A percentile compares a stretch with the other conserved stretches of the same genome.
Evolutionary conservation across 495 filamentous ascomycete genomes (phyloP).

Genomic region (Aspergillus baeticus): DNA sequence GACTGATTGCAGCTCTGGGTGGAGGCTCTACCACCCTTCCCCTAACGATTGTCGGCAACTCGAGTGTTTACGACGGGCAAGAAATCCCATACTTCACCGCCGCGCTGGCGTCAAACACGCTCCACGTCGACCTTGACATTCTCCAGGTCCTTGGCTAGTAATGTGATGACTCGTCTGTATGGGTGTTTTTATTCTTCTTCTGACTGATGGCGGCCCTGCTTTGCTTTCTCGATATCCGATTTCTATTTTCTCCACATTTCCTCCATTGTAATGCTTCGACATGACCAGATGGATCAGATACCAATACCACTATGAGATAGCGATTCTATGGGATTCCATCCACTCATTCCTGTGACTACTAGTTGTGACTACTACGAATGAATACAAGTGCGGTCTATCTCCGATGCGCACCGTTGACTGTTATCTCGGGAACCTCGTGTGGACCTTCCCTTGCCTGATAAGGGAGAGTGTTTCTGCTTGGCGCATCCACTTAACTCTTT

Average conservation of each 20-base stretch:
- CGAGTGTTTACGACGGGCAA: slow-evolving; percentile 56
- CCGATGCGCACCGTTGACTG: not conserved
- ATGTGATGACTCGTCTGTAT: not conserved
- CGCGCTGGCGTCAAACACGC: slow-evolving; percentile 40
- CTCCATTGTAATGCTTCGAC: slow-evolving; percentile 6
- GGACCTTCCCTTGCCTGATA: not conserved
- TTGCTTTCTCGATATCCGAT: slow-evolving; percentile 5
- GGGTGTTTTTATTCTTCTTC: not conserved
- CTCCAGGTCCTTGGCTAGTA: slow-evolving; percentile 26
- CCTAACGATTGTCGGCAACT: slow-evolving; percentile 57
- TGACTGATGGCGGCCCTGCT: not conserved
- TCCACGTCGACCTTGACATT: slow-evolving; percentile 44
- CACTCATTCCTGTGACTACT: slow-evolving; percentile 1
- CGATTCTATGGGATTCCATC: slow-evolving; percentile 1
- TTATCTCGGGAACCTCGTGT: not conserved
- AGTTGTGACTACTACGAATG: slow-evolving; percentile 7
- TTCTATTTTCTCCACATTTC: not conserved
- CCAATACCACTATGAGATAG: slow-evolving; percentile 12
- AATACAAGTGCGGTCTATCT: slow-evolving; percentile 2
- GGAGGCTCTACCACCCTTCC: slow-evolving; percentile 56
- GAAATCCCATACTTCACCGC: slow-evolving; percentile 60
- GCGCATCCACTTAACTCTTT: slow-evolving; percentile 8
- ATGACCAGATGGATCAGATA: slow-evolving; percentile 12
- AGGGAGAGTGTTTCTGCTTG: not conserved
- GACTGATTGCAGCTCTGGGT: slow-evolving; percentile 43